Base-by-base conservation (phyloP, 192 early-diverging fungal genomes). In the Chytriomyces sp. region DNA sequence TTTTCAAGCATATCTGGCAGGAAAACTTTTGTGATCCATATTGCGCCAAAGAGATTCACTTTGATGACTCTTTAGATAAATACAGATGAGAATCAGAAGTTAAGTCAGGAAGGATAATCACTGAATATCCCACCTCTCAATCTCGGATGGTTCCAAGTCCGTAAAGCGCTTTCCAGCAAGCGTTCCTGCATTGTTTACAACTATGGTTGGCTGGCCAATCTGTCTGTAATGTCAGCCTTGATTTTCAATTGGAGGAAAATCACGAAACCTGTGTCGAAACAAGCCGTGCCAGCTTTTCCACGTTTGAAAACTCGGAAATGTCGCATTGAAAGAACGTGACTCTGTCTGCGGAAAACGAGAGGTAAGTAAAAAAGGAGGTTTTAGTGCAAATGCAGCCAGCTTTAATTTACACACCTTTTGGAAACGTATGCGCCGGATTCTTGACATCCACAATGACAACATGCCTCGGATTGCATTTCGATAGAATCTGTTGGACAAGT, bases 161-260 rank as follows among this genome's bases (percentile, higher is more conserved):
- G 89, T 61, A 53, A 93, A 84, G 18, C 83, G 78, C 77, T 89
- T 90, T 35, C 88, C 90, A 64, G 71, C 75, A 24, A 93, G 88
- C 64, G 93, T 90, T 4, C 91, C 94, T 18, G 93, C 94, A 79
- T 94, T 94, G 80, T 94, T 94, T 53, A 96, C 78, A 3, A 96
- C 67, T 70, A 94, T 89, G 5, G 93, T 96, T 13, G 93, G 91
- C 63, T 90, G 79, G 13, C 92, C 94, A 2, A 90, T 76, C 79
- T 92, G 81, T 16, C 9, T 26, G 66, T 9, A 72, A 69, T 43
- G 86, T 76, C 13, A 45, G 64, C 43, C 6, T 76, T 76, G 63
- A n/a, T 7, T 46, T 28, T 9, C 53, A 61, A 45, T 43, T 20
- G 45, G 6, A 4, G 0, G 35, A 50, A 48, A 8, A 53, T 18